These are phyloP conservation scores for Diaporthe ilicicola DNA, from an alignment of 2,329 filamentous ascomycete genomes.

Conservation along the genomic window DNA sequence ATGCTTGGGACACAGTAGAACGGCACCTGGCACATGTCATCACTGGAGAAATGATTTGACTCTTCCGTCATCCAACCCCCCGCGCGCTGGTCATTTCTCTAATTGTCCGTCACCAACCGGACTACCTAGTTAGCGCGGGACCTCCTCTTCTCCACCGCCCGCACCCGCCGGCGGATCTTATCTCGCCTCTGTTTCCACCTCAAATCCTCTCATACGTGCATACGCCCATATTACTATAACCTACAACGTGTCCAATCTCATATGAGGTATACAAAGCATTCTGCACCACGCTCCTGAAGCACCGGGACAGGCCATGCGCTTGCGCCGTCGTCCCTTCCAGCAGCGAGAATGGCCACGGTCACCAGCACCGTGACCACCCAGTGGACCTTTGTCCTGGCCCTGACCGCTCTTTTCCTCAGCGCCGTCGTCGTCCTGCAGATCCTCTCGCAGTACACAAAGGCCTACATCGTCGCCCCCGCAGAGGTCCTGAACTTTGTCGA, in stretches of 20 bases:
- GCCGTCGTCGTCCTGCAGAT: conserved; percentile 63
- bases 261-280: conserved; percentile 28
- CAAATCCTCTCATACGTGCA: neutral
- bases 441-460: conserved; percentile 59
- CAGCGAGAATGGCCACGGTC: conserved; percentile 60
- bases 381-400: conserved; percentile 66
- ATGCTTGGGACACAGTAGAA: neutral
- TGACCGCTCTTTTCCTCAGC: conserved; percentile 66
- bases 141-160: neutral
- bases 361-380: conserved; percentile 54
- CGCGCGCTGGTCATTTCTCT: conserved; percentile 7
- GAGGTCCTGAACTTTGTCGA: conserved; percentile 68
- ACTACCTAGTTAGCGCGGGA: neutral
- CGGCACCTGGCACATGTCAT: neutral
- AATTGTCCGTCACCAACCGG: neutral
- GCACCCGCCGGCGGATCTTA: conserved; percentile 2
- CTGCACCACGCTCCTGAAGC: conserved; percentile 29
- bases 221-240: neutral
- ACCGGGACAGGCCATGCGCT: conserved; percentile 36
- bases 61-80: conserved; percentile 5
- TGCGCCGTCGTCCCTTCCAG: conserved; percentile 14
- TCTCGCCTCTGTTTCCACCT: conserved; percentile 6
- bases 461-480: conserved; percentile 65
- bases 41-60: neutral
- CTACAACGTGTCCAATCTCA: conserved; percentile 23